Evolutionary conservation across 2,329 filamentous ascomycete species (phyloP), one percentile per base, ranked within the genome.

Genomic region (Pyrenophora seminiperda): DNA sequence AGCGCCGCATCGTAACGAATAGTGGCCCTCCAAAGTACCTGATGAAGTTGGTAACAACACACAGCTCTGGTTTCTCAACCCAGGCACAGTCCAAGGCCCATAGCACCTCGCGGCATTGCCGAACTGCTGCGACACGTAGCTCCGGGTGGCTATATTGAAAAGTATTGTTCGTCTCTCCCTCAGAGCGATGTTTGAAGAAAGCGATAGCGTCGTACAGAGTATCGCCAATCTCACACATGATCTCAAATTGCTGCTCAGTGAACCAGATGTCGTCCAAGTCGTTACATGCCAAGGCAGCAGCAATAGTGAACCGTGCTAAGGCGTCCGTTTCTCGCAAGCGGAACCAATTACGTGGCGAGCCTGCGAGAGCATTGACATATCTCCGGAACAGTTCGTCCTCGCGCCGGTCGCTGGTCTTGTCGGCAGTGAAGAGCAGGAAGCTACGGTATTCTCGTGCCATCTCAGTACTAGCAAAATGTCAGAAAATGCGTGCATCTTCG

Each of bases 301-400:
- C 68, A 17, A 73, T 66, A 4, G 67, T 66, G 55, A 70, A 72
- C 18, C 71, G 63, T 7, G 54, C 60, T 1, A 73, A 58, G 5
- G 68, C 68, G 47, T 74, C 70, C 14, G 61, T 59, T 47, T 73
- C 71, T 3, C 70, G 66, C 32, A 72, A 44, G 7, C 70, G 68
- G 59, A 73, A 73, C 64, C 66, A 50, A 11, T 51, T 42, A 40
- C 54, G 37, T 0, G 71, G 70, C 0, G 54, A 59, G 5, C 46
- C 34, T 2, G 63, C 59, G 3, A 74, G 58, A 3, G 57, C 59
- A 17, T 62, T 56, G 11, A 61, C 57, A 37, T 73, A 73, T 22
- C 63, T 60, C 1, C 55, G 53, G 50, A 72, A 73, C 3, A 70
- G 54, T 33, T 64, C 43, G 3, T 41, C 45, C 9, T 53, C 36